Percentiles rank a stretch among this genome's conserved stretches.
Conservation (phyloP, 139 green algal species). For the Mesotaenium endlicherianum region DNA sequence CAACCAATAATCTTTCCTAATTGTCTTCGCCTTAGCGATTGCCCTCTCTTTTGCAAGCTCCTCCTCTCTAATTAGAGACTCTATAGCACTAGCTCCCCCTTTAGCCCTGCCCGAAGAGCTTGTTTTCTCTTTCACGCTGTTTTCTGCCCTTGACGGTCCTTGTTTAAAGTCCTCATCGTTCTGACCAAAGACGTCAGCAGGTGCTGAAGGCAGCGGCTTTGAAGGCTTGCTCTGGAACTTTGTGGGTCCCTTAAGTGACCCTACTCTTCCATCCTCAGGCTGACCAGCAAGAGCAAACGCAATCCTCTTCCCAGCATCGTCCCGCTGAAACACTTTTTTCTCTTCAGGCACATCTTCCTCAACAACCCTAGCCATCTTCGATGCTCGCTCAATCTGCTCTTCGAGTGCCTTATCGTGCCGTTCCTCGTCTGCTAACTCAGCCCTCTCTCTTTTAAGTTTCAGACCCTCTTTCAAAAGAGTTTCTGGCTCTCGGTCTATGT, state of each 20-base stretch:
- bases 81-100: too few species aligned
- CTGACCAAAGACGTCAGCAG: too few species aligned
- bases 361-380: conserved; percentile 15
- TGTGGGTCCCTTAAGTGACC: too few species aligned
- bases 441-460: conserved; percentile 35
- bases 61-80: too few species aligned
- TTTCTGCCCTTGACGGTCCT: too few species aligned
- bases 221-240: too few species aligned
- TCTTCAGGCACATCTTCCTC: neutral
- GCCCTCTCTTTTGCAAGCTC: too few species aligned
- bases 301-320: neutral
- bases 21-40: conserved; percentile 15
- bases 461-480: conserved; percentile 26
- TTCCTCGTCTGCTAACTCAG: conserved; percentile 43
- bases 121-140: too few species aligned
- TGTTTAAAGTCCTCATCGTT: too few species aligned
- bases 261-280: too few species aligned
- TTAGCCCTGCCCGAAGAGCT: too few species aligned
- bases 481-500: conserved; percentile 46
- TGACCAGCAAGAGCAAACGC: conserved; percentile 11
- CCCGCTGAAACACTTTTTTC: neutral
- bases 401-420: conserved; percentile 21
- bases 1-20: conserved; percentile 71
- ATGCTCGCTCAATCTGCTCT: conserved; percentile 41
- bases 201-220: too few species aligned